phyloP scores from a whole-genome alignment of 257 asterid genomes.

The Solanum etuberosum region DNA sequence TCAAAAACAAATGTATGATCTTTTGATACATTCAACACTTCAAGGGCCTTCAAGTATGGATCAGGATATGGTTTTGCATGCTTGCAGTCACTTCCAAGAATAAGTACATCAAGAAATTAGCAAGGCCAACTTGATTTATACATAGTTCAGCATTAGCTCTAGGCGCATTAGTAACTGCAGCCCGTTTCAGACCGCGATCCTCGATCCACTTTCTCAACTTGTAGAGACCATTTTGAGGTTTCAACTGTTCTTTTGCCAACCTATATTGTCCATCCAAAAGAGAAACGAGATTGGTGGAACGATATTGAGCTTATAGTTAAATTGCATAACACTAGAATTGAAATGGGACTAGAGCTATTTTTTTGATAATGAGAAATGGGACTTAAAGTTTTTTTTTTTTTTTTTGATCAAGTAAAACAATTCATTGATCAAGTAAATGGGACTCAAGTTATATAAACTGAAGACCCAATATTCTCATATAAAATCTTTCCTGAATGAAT shows the following conservation, averaged over 20 bases:
- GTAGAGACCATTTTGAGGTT: constrained; percentile 52
- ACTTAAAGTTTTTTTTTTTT: neutral
- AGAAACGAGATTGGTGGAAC: neutral
- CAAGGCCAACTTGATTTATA: constrained; percentile 65
- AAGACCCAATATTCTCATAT: neutral
- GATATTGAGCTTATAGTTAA: neutral
- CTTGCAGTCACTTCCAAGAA: constrained; percentile 75
- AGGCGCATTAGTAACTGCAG: constrained; percentile 94
- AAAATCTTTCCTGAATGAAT: neutral
- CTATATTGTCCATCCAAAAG: constrained; percentile 25
- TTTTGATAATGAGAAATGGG: neutral
- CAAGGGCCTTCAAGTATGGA: constrained; percentile 83
- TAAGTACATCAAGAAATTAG: constrained; percentile 54
- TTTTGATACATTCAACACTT: constrained; percentile 59
- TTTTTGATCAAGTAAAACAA: too few species aligned
- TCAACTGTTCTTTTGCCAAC: constrained; percentile 55
- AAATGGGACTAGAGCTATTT: neutral
- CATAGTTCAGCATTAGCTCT: constrained; percentile 69
- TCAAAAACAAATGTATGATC: constrained; percentile 83
- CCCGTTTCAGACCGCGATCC: constrained; percentile 73
- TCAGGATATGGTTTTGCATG: constrained; percentile 82
- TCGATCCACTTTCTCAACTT: constrained; percentile 70
- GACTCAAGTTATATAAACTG: neutral
- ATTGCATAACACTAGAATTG: neutral
- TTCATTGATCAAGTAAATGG: neutral